phyloP scores from a whole-genome alignment of 352 stramenopile genomes.

The Pythium graminicola region DNA sequence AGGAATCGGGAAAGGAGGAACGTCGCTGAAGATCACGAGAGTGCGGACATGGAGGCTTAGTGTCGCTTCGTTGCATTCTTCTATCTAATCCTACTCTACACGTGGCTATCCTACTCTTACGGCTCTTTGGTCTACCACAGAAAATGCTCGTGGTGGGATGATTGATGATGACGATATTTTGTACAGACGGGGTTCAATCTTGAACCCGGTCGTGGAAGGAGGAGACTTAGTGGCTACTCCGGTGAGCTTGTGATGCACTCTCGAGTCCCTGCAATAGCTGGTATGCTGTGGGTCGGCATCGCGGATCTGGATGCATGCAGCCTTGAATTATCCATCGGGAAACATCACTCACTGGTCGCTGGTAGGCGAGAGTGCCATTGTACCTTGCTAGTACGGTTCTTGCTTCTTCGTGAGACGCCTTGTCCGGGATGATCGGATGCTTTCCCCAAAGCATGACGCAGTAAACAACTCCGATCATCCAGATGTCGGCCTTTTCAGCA shows the following conservation, averaged over 20 bases:
- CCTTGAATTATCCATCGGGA: slow-evolving; percentile 64
- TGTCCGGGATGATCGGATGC: slow-evolving; percentile 62
- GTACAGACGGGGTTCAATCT: slow-evolving; percentile 25
- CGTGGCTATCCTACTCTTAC: slow-evolving; percentile 18
- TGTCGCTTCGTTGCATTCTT: neutral
- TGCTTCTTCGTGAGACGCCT: slow-evolving; percentile 47
- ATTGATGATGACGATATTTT: slow-evolving; percentile 23
- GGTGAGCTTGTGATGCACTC: slow-evolving; percentile 19
- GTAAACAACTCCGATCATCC: slow-evolving; percentile 77
- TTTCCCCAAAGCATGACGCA: slow-evolving; percentile 74
- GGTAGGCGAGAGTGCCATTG: slow-evolving; percentile 34
- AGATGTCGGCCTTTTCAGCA: slow-evolving; percentile 76
- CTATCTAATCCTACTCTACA: slow-evolving; percentile 24
- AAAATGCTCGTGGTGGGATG: neutral
- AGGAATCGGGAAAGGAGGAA: slow-evolving; percentile 1
- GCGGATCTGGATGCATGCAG: slow-evolving; percentile 57
- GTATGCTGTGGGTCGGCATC: slow-evolving; percentile 50
- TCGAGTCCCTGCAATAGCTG: slow-evolving; percentile 57
- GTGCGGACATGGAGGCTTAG: neutral
- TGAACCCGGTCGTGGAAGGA: neutral
- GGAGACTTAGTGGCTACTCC: neutral
- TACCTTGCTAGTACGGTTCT: slow-evolving; percentile 22
- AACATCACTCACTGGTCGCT: slow-evolving; percentile 38
- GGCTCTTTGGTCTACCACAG: neutral
- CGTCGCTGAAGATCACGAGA: neutral